A percentile compares a stretch with the other conserved stretches of the same genome.
These are phyloP conservation scores for Malus hybrid DNA, from an alignment of 331 rosid species.

Conservation along the genomic window DNA sequence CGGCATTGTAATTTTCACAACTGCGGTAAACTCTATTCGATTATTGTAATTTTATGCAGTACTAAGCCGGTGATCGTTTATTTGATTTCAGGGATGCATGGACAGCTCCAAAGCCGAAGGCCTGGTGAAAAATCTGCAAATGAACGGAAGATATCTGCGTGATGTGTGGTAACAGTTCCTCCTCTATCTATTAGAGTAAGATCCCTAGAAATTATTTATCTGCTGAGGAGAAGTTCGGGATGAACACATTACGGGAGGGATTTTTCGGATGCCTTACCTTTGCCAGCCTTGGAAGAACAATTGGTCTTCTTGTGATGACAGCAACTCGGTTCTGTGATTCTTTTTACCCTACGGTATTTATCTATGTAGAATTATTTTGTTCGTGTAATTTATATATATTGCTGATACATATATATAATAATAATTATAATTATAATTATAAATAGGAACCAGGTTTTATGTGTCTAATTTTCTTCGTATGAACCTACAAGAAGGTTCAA, in stretches of 20 bases:
- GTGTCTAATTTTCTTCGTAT: conserved; percentile 23
- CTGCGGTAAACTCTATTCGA: neutral
- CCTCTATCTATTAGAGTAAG: neutral
- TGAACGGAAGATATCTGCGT: conserved; percentile 80
- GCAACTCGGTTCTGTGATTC: conserved; percentile 39
- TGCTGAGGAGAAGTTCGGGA: conserved; percentile 5
- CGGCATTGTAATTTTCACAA: neutral
- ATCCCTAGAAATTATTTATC: neutral
- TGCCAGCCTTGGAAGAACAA: conserved; percentile 19
- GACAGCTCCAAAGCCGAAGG: conserved; percentile 86
- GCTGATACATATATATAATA: neutral
- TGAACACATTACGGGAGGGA: conserved; percentile 15
- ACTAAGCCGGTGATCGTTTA: neutral
- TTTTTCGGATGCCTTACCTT: neutral
- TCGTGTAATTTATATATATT: conserved; percentile 34
- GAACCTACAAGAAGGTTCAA: conserved; percentile 39
- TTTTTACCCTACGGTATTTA: conserved; percentile 21
- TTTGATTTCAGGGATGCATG: conserved; percentile 70
- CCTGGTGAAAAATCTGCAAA: conserved; percentile 89
- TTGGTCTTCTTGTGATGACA: conserved; percentile 15
- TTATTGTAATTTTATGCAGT: neutral
- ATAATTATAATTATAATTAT: neutral
- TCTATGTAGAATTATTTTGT: conserved; percentile 46
- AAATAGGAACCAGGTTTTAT: too few relatives aligned
- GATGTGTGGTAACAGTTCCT: conserved; percentile 76